phyloP scores from a whole-genome alignment of 768 basidiomycete genomes.

The Epithele typhae region DNA sequence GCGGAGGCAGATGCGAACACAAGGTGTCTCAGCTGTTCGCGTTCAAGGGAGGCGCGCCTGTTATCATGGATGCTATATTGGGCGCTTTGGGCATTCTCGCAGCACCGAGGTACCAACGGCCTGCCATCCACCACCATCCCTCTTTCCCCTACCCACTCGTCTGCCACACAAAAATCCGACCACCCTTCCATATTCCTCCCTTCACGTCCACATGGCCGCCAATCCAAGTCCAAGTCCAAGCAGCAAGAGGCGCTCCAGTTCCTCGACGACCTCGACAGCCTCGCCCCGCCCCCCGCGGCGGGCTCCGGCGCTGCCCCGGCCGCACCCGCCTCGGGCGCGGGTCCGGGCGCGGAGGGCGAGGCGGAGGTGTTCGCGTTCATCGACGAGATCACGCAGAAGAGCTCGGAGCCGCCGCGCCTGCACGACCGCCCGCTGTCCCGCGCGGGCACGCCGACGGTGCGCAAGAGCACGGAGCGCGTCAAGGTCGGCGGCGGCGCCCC shows the following conservation, averaged over 20 bases:
- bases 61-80: too few species aligned
- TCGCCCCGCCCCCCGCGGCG: constrained; percentile 32
- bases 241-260: constrained; percentile 88
- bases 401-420: constrained; percentile 67
- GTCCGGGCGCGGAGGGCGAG: constrained; percentile 46
- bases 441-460: constrained; percentile 64
- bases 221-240: constrained; percentile 72
- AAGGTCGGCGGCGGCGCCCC: constrained; percentile 46
- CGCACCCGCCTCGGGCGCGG: constrained; percentile 21
- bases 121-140: too few species aligned
- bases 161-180: background rate
- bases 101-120: too few species aligned
- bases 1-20: too few species aligned
- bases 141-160: too few species aligned
- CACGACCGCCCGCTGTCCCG: constrained; percentile 58
- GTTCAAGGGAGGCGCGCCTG: too few species aligned
- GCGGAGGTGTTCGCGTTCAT: constrained; percentile 88
- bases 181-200: background rate
- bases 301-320: constrained; percentile 1
- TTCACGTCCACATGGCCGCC: constrained; percentile 27
- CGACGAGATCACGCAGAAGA: constrained; percentile 93
- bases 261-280: constrained; percentile 90
- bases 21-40: too few species aligned
- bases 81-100: too few species aligned
- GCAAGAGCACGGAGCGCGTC: constrained; percentile 76